Percentiles rank a stretch among this genome's conserved stretches.
These are phyloP conservation scores for Herpetomonas samuelpessoai DNA, from an alignment of 208 protist genomes.

Conservation along the genomic window DNA sequence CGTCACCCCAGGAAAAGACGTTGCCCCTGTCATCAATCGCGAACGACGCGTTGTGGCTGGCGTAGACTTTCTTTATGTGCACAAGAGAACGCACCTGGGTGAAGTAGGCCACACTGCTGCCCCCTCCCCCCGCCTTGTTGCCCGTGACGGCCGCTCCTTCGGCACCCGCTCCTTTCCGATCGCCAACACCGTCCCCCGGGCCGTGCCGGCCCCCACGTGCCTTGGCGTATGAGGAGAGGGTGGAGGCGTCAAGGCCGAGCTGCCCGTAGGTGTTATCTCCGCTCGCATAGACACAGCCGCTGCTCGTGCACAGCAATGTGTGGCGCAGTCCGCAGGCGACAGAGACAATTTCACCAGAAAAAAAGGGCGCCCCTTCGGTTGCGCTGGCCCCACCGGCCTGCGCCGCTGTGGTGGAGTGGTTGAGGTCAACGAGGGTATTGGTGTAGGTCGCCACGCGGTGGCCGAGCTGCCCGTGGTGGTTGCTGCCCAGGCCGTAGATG, in stretches of 20 bases:
- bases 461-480: conserved; percentile 72
- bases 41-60: conserved; percentile 60
- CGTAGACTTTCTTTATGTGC: conserved; percentile 56
- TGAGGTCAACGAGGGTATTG: conserved; percentile 50
- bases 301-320: conserved; percentile 53
- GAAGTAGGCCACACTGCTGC: conserved; percentile 28
- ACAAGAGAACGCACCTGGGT: conserved; percentile 44
- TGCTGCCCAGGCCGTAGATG: conserved; percentile 74
- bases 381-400: not conserved
- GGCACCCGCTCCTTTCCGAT: conserved; percentile 6
- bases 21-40: conserved; percentile 51
- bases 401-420: conserved; percentile 9
- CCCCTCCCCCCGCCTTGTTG: conserved; percentile 4
- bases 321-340: conserved; percentile 66
- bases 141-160: not conserved
- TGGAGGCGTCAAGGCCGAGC: conserved; percentile 41
- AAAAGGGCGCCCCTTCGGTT: too few species aligned
- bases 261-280: conserved; percentile 77
- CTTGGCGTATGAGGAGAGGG: conserved; percentile 9
- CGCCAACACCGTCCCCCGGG: not conserved
- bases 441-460: conserved; percentile 57
- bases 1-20: conserved; percentile 76
- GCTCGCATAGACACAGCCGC: conserved; percentile 61
- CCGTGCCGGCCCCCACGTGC: not conserved
- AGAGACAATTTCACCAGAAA: conserved; percentile 8